These are phyloP conservation scores for Lathyrus sativus DNA, from an alignment of 306 rosid genomes.

Conservation along the genomic window DNA sequence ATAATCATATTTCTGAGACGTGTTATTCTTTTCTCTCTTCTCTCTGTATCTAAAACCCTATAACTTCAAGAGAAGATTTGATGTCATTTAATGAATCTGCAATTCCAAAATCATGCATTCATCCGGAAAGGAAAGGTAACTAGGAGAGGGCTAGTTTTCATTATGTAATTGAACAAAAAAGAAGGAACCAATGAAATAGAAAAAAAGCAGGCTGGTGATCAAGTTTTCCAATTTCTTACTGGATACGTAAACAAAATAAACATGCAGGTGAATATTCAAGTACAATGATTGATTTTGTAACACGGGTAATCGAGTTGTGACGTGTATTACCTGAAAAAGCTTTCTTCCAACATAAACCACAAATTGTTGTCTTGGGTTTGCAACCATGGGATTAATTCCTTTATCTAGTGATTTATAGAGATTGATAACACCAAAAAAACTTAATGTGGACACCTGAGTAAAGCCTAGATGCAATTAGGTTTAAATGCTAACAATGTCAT, in stretches of 20 bases:
- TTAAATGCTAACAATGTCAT: neutral
- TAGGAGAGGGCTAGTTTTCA: no score
- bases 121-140: no score
- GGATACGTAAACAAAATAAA: conserved; percentile 17
- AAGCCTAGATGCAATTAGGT: conserved; percentile 31
- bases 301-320: conserved; percentile 13
- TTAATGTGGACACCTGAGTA: conserved; percentile 63
- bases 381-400: conserved; percentile 32
- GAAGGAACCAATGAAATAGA: no score
- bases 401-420: conserved; percentile 47
- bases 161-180: no score
- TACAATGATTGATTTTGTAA: conserved; percentile 6
- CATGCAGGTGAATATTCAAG: neutral
- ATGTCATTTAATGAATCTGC: no score
- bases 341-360: conserved; percentile 72
- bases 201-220: no score
- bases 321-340: conserved; percentile 70
- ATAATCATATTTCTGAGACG: no score
- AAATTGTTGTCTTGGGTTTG: conserved; percentile 51
- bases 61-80: no score
- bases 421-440: conserved; percentile 58
- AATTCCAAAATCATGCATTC: no score
- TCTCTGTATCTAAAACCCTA: no score
- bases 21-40: no score
- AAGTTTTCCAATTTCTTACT: conserved; percentile 27